Evolutionary conservation across 2,329 filamentous ascomycete genomes (phyloP), one percentile per base, ranked within the genome.

Genomic region (Sclerotinia subarctica): DNA sequence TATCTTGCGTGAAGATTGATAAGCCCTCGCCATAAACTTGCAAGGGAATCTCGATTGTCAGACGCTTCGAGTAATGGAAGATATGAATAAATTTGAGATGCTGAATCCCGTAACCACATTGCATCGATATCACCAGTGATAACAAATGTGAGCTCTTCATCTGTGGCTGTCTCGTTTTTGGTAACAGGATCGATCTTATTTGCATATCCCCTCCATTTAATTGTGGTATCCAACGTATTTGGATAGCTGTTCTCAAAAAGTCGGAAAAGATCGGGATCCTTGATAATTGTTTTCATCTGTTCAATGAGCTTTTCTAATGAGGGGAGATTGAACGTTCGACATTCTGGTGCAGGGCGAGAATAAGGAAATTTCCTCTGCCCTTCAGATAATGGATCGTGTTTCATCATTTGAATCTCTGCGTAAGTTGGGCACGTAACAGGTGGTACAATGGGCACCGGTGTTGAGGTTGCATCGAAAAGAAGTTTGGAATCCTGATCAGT

Each of bases 71-170:
- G 80, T n/a, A 91, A 78, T 2, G 86, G 84, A 52, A 88, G 81
- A 74, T 91, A 90, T 26, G 88, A 89, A 73, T 91, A 88, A 74
- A 92, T 83, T 77, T 92, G 89, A 72, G 90, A 90, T 13, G 88
- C 86, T n/a, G 91, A 94, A 78, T 97, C 93, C 57, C 93, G 87
- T 69, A 97, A 81, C 93, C 93, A 96, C 80, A 96, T 93, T 2
- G 94, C 94, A 72, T 96, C 90, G 78, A 86, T 86, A 73, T 86
- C 84, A 67, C 85, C 84, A 0, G 84, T 86, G 68, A 87, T 86
- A 69, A 86, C 75, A 73, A 85, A 86, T 21, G 85, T 83, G 67
- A 89, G 79, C 77, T 91, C 89, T 77, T 91, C 88, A 4, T 85
- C 83, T 0, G 83, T 78, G 70, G 53, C 59, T 21, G 69, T 72